Conservation (phyloP, 768 basidiomycete genomes). For the Amanita rubescens region DNA sequence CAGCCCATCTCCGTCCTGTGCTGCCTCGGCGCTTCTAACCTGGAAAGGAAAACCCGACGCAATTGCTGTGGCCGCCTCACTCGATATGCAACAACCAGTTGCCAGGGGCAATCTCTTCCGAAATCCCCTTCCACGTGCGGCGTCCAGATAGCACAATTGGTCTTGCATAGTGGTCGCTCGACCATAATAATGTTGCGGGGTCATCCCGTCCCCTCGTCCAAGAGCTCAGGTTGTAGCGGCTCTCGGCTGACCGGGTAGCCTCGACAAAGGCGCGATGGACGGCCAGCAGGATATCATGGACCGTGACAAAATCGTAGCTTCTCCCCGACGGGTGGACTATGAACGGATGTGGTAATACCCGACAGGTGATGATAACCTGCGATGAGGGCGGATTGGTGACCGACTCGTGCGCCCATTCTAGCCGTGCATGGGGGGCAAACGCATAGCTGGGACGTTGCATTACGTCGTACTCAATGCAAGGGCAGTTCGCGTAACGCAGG, state of each 20-base stretch:
- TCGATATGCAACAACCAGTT: slow-evolving; percentile 5
- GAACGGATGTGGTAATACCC: not conserved
- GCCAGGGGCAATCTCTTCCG: not conserved
- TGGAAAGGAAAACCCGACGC: not conserved
- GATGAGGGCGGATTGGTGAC: not conserved
- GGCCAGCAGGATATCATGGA: not conserved
- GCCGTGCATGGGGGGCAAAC: not conserved
- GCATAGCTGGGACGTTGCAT: not conserved
- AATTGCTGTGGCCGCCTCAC: not conserved
- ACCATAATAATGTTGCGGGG: not conserved
- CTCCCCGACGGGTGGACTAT: not conserved
- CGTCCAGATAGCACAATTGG: not conserved
- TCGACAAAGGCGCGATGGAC: not conserved
- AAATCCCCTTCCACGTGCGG: not conserved
- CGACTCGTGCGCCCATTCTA: slow-evolving; percentile 1
- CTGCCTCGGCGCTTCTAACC: not conserved
- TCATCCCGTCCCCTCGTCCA: not conserved
- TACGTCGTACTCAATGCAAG: slow-evolving; percentile 2
- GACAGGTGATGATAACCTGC: not conserved
- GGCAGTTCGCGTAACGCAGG: not conserved
- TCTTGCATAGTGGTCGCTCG: not conserved
- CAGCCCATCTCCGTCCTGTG: not conserved
- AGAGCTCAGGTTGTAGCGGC: no score
- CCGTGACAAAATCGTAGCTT: not conserved
- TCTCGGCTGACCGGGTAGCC: not conserved